Base-by-base conservation (phyloP, 805 yeast species). In the Hagleromyces aurorensis region DNA sequence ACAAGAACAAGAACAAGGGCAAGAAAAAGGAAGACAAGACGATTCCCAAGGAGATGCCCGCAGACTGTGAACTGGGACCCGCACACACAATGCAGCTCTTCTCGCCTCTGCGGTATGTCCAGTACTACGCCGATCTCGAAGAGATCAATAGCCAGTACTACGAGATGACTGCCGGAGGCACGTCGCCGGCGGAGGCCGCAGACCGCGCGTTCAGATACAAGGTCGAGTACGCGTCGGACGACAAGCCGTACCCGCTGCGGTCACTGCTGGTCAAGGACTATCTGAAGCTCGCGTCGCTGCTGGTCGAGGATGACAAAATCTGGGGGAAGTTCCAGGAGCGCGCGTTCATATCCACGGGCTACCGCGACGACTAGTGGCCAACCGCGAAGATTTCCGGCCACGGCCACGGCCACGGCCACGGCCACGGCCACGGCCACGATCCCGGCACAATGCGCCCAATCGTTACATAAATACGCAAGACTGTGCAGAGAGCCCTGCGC, bases 61-160 rank as follows among this genome's bases (percentile, higher is more conserved):
- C 40, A 2, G 51, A 56, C 9, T 34, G 61, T 13, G 64, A 70
- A 1, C 51, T 77, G 21, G 95, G 95, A 0, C 95, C 94, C 2
- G 95, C 78, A 0, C 82, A 78, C 50, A 56, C 59, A 2, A 70
- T 76, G 2, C 93, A 83, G 58, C 49, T 74, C 18, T 81, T 81
- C 41, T 65, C 89, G 0, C 94, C 94, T 0, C 67, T 70, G 21
- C 61, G 73, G 36, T 85, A 77, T 55, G 74, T 74, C 1, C 93
- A 82, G 50, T 83, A 78, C 50, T 84, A 62, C 51, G 67, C 76
- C n/a, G 83, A 84, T 51, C 62, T 84, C 37, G 54, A 62, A 15
- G 38, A 55, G 7, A 62, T 74, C 25, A 73, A 75, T 37, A 37
- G 51, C 4, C 49, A 59, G 0, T 59, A 56, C 22, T 61, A 68